Conservation (phyloP, 169 alveolate species). For the Eimeria necatrix region DNA sequence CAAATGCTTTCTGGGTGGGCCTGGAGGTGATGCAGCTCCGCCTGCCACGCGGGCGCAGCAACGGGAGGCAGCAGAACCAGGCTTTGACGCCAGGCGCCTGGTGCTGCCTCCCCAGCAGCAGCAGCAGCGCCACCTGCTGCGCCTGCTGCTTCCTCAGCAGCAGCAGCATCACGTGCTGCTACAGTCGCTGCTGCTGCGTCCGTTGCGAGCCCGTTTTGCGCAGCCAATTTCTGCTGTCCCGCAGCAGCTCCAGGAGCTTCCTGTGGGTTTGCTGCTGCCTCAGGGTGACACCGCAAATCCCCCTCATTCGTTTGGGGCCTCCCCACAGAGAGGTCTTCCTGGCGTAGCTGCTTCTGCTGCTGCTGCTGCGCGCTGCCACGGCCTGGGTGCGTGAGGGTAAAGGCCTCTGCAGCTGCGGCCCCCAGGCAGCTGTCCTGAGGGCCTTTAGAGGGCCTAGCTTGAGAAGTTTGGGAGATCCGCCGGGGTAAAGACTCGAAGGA, state of each 20-base stretch:
- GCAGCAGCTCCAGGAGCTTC: background rate
- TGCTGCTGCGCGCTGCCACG: constrained; percentile 4
- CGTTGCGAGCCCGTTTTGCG: background rate
- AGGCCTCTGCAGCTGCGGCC: constrained; percentile 12
- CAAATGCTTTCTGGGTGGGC: constrained; percentile 33
- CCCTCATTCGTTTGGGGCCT: background rate
- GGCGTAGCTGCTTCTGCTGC: background rate
- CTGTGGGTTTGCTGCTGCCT: background rate
- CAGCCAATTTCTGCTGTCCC: background rate
- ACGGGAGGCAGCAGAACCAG: background rate
- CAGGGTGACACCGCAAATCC: background rate
- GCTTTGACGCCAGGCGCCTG: background rate
- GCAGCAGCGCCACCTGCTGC: background rate
- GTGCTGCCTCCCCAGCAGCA: constrained; percentile 11
- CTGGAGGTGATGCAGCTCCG: constrained; percentile 39
- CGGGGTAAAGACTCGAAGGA: background rate
- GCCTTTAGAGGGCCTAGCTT: background rate
- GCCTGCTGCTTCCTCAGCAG: background rate
- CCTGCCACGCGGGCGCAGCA: background rate
- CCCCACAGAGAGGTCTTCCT: background rate
- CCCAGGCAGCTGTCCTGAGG: background rate
- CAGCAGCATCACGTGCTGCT: background rate
- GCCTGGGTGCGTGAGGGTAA: constrained; percentile 53
- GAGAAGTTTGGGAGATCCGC: no score
- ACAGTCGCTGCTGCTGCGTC: background rate